Base-by-base conservation (phyloP, 2,329 filamentous ascomycete species). In the Aspergillus flavus region DNA sequence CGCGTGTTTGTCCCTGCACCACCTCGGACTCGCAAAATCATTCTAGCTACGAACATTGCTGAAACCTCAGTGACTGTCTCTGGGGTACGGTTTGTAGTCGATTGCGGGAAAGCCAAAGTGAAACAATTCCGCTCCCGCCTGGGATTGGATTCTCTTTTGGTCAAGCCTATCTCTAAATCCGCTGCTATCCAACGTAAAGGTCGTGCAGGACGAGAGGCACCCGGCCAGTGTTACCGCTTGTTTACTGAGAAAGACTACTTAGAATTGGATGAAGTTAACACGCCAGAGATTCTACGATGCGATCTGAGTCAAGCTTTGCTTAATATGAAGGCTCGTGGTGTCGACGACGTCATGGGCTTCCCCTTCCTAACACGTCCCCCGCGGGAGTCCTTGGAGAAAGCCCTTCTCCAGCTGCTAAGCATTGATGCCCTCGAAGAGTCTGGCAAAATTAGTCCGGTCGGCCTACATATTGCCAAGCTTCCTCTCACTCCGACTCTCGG, bases 11-110 rank as follows among this genome's bases (percentile, higher is more conserved):
- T 89, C 60, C 91, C 91, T 1, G 85, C 91, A 26, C 87, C 87
- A 0, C 87, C 87, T 61, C 86, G 88, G 2, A 96, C 92, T 0
- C 86, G 95, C 50, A 98, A 98, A 74, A 85, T 98, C 14, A 93
- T 99, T 0, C 82, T 99, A 0, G 90, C 94, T 0, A 99, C 95
- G 16, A 99, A 99, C 73, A 98, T 99, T 71, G 95, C 95, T n/a
- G 95, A 99, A 77, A 98, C 95, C 0, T 98, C 95, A 1, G 91
- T 99, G 63, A 99, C 95, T 0, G 94, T 99, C 0, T 91, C 94
- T 0, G 95, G 95, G 2, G 93, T 99, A 7, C 88, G 92, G 5
- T 95, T 91, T 70, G 94, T 99, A 11, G 86, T 99, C 23, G 95
- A 99, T 74, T 91, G 91, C 61, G 95, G 95, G 53, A 97, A 97